Conservation (phyloP, 2,329 filamentous ascomycete species). For the Botrytis tulipae region DNA sequence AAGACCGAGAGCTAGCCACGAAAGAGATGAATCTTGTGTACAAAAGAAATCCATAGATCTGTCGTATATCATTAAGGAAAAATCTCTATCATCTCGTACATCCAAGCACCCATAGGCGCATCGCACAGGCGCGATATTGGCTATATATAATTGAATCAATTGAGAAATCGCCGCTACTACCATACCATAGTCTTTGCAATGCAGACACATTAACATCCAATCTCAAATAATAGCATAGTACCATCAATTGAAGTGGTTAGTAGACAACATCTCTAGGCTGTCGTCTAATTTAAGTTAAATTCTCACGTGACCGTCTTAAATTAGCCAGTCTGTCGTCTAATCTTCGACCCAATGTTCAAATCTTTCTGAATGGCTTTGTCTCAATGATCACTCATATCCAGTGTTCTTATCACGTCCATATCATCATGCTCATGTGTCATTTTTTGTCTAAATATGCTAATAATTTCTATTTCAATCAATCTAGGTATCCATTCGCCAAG, state of each 20-base stretch:
- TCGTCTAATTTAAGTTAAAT: neutral
- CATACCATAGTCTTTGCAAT: no score
- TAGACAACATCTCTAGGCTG: neutral
- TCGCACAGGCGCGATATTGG: neutral
- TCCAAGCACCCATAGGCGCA: neutral
- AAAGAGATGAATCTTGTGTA: no score
- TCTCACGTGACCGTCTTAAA: neutral
- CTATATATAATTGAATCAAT: neutral
- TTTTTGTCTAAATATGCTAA: accelerated
- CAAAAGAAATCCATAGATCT: no score
- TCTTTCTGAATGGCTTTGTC: neutral
- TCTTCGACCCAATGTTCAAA: neutral
- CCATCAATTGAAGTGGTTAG: neutral
- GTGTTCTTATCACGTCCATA: neutral
- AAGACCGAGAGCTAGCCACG: no score
- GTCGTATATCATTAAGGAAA: no score
- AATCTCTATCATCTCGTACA: neutral
- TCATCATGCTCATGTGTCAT: accelerated
- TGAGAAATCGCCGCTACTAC: neutral
- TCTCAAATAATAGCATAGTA: neutral
- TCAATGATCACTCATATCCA: neutral
- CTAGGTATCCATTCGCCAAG: neutral
- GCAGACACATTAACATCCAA: neutral
- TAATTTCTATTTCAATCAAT: neutral
- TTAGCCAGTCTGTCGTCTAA: neutral